Base-by-base conservation (phyloP, 2,329 filamentous ascomycete species). In the Hypocreales sp. region DNA sequence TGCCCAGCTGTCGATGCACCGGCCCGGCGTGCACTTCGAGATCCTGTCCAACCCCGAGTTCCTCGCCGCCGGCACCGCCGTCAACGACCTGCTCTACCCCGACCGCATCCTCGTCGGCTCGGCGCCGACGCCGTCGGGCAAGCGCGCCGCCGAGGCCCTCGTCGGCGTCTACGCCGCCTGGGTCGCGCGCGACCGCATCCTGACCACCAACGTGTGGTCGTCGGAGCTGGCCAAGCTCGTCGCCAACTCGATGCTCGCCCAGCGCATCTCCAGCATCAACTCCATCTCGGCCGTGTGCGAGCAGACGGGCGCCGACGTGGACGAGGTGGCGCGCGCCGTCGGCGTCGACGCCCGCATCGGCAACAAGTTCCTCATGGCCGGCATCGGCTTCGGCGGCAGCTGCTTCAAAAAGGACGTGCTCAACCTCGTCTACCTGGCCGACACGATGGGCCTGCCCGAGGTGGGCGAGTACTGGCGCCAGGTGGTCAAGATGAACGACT, bases 391-490 rank as follows among this genome's bases (percentile, higher is more conserved):
- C 41, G 79, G 80, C 29, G 80, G 80, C 13, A 79, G 72, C 34
- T 87, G 80, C 51, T 84, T 87, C 60, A 72, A 77, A 49, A 87
- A 87, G 52, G 80, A 87, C 44, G 69, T 84, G 22, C 60, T 80
- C 26, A 79, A 68, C 48, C 56, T 87, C 20, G 67, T 75, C 12
- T 83, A 86, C 51, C 61, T 86, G 17, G 73, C 79, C 11, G 73
- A 81, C 40, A 70, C 66, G 3, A 59, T 83, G 29, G 67, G 74
- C 27, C 58, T 84, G 8, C 62, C 66, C 4, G 75, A 84, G 40
- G 78, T 86, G 1, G 76, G 72, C 19, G 65, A 72, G 35, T 86
- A 84, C 55, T 87, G 79, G 79, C 61, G 62, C 33, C 64, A 72
- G 31, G 77, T 87, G 4, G 64, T 83, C 34, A 66, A 64, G 40